Evolutionary conservation across 768 basidiomycete genomes (phyloP), one percentile per base, ranked within the genome.

Genomic region (Suillus alpinus): DNA sequence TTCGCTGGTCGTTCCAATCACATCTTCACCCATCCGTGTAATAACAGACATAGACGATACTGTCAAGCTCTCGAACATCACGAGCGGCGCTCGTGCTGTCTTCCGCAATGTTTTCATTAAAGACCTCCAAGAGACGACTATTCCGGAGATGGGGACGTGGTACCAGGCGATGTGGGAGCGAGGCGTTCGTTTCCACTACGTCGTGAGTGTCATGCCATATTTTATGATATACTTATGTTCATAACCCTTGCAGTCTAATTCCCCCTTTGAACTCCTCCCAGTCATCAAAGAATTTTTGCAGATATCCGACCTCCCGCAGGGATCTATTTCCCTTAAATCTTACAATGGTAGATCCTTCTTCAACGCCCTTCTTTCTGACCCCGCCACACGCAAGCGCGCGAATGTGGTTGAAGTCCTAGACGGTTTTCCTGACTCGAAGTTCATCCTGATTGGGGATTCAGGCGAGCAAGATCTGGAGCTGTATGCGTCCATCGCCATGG

Each of bases 31-130:
- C 2, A 73, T 95, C 14, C 86, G 92, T 18, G 83, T 96, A 58
- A 88, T 98, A 14, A 95, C 94, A 8, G 95, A 98, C 67, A 89
- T 98, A 46, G 95, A 98, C 68, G 95, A 98, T 73, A 98, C 95
- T 0, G 81, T 97, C 14, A 75, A 67, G 34, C 46, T 67, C 46
- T 88, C 94, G 0, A 86, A 88, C 50, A 81, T 99, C n/a, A 68
- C 89, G 6, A 78, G 80, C 3, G 96, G 96, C 0, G 87, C 93
- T 0, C 82, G 94, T 44, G 80, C 87, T 1, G 87, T 92, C 4
- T 97, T 98, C 72, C 81, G 88, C 59, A 96, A 95, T 68, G 94
- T 96, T 0, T 98, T 99, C 63, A 94, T 94, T 16, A 89, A 89
- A 67, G 90, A 93, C 58, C 71, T 93, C 34, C 78, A 82, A 58